phyloP scores from a whole-genome alignment of 495 filamentous ascomycete species.

The Aspergillus taichungensis region DNA sequence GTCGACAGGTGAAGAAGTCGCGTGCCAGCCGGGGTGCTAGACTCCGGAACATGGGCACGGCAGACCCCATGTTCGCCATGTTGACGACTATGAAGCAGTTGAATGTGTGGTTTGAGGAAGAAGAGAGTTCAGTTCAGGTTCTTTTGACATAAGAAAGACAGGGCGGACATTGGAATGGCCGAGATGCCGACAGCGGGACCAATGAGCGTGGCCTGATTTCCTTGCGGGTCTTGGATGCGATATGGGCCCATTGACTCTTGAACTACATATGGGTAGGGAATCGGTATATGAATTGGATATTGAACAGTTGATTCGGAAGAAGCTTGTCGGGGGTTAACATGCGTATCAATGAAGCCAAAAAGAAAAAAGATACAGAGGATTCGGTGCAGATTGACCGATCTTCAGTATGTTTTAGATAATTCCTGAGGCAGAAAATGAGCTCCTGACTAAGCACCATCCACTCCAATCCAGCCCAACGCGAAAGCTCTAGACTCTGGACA shows the following conservation, averaged over 20 bases:
- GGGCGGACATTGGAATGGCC: conserved; percentile 7
- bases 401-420: too few species aligned
- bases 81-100: conserved; percentile 5
- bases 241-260: neutral
- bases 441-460: neutral
- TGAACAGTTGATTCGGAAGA: too few species aligned
- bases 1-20: conserved; percentile 52
- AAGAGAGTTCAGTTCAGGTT: neutral
- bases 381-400: too few species aligned
- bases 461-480: neutral
- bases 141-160: conserved; percentile 6
- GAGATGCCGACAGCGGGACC: conserved; percentile 5
- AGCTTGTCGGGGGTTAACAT: too few species aligned
- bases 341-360: too few species aligned
- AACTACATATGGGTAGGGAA: too few species aligned
- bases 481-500: too few species aligned
- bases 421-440: too few species aligned
- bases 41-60: conserved; percentile 25
- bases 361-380: too few species aligned
- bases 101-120: conserved; percentile 2
- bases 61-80: conserved; percentile 31
- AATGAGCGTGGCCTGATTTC: conserved; percentile 13
- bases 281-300: too few species aligned
- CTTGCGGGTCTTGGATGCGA: neutral
- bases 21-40: conserved; percentile 43